Evolutionary conservation across 192 early-diverging fungal species (phyloP).

Genomic region (Podila verticillata): DNA sequence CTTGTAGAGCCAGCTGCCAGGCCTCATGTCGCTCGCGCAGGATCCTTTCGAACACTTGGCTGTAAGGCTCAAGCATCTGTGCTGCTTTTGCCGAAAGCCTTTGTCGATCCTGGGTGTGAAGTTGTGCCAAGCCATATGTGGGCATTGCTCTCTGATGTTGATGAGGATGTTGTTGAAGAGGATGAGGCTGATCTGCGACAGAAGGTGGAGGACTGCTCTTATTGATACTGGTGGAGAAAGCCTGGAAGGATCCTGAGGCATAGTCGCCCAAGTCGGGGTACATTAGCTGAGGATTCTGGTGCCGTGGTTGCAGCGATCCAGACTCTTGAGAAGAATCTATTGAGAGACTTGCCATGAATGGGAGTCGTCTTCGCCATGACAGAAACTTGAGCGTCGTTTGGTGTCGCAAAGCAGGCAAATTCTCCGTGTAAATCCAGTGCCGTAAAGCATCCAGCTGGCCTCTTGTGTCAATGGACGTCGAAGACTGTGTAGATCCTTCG

Average conservation of each 20-base stretch:
- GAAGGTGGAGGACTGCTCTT: slow-evolving; percentile 6
- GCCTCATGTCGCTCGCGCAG: slow-evolving; percentile 16
- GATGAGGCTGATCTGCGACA: not conserved
- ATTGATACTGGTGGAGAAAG: not conserved
- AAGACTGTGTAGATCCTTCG: not conserved
- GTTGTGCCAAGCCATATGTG: not conserved
- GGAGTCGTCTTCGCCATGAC: slow-evolving; percentile 14
- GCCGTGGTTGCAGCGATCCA: not conserved
- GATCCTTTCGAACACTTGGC: slow-evolving; percentile 32
- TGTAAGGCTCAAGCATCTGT: slow-evolving; percentile 15
- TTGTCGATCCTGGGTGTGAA: not conserved
- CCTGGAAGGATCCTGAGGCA: not conserved
- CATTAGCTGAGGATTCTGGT: not conserved
- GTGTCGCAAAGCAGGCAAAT: slow-evolving; percentile 25
- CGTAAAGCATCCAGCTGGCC: slow-evolving; percentile 11
- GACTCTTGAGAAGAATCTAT: slow-evolving; percentile 29
- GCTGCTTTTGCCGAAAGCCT: slow-evolving; percentile 15
- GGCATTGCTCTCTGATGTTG: not conserved
- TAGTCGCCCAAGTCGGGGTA: not conserved
- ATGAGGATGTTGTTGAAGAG: not conserved
- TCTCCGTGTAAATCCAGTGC: slow-evolving; percentile 18
- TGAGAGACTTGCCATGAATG: not conserved
- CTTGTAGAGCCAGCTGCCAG: slow-evolving; percentile 18
- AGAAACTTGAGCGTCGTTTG: slow-evolving; percentile 36
- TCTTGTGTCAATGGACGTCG: not conserved